Conservation (phyloP, 2,329 filamentous ascomycete genomes). For the Orbilia oligospora region DNA sequence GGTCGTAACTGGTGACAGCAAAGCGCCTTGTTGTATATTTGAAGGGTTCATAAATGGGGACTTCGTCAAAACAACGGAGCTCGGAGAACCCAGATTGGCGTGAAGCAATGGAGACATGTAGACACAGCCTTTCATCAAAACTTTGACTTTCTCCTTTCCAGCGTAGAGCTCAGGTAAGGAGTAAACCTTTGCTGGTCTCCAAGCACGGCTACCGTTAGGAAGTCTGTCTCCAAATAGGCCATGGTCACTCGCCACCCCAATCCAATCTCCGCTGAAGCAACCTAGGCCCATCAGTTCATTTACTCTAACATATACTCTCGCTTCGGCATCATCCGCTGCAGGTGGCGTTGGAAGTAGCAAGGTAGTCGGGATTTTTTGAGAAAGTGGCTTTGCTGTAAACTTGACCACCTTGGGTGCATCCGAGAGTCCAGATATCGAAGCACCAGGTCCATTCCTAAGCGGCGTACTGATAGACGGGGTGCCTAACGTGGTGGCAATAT, state of each 20-base stretch:
- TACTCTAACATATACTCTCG: conserved; percentile 91
- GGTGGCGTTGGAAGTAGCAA: conserved; percentile 86
- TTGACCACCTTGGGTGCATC: conserved; percentile 66
- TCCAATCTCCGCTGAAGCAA: conserved; percentile 98
- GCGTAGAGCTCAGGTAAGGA: conserved; percentile 83
- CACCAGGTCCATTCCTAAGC: conserved; percentile 45
- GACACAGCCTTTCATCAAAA: conserved; percentile 67
- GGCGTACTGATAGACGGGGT: conserved; percentile 54
- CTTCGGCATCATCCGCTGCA: conserved; percentile 83
- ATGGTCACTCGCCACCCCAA: conserved; percentile 67
- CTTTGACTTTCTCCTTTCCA: conserved; percentile 68
- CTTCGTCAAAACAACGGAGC: conserved; percentile 52
- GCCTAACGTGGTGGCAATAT: conserved; percentile 48
- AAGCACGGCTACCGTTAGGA: conserved; percentile 67
- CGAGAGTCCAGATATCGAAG: conserved; percentile 74
- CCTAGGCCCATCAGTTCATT: conserved; percentile 87
- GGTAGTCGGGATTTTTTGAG: conserved; percentile 77
- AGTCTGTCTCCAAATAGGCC: conserved; percentile 66
- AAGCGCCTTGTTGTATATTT: conserved; percentile 53
- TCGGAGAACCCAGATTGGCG: conserved; percentile 78
- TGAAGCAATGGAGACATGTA: conserved; percentile 90
- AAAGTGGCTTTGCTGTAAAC: conserved; percentile 62
- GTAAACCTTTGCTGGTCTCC: conserved; percentile 89
- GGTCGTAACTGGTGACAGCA: conserved; percentile 65
- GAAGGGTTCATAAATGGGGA: conserved; percentile 54